phyloP scores from a whole-genome alignment of 805 yeast species.

The Ogataea haglerorum region DNA sequence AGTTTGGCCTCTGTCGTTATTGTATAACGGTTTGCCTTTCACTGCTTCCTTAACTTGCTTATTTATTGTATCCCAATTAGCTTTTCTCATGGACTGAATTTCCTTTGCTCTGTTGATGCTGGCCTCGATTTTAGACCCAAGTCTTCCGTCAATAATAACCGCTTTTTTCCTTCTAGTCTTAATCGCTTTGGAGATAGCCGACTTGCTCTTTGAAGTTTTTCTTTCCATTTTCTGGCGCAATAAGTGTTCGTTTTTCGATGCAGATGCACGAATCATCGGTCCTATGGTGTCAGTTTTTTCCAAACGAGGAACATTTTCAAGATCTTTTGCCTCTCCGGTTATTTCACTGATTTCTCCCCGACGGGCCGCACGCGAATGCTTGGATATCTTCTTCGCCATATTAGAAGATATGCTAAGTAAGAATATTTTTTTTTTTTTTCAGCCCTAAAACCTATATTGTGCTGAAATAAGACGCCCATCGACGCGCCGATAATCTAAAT shows the following conservation, averaged over 20 bases:
- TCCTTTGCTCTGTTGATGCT: constrained; percentile 62
- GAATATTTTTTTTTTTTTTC: too few relatives aligned
- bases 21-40: constrained; percentile 9
- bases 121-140: constrained; percentile 59
- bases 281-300: constrained; percentile 58
- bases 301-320: constrained; percentile 53
- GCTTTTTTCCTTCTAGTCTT: constrained; percentile 45
- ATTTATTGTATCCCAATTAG: constrained; percentile 72
- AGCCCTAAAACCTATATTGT: too few relatives aligned
- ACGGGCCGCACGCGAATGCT: constrained; percentile 76
- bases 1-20: neutral
- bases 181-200: constrained; percentile 28
- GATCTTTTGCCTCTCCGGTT: constrained; percentile 38
- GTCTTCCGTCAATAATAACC: constrained; percentile 48
- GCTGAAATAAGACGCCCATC: too few relatives aligned
- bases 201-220: constrained; percentile 20
- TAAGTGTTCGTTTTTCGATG: constrained; percentile 57
- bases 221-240: constrained; percentile 53
- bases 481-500: neutral
- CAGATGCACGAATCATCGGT: constrained; percentile 62
- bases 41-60: constrained; percentile 37
- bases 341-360: constrained; percentile 49
- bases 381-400: constrained; percentile 44
- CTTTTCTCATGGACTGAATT: constrained; percentile 59
- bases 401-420: neutral